These are phyloP conservation scores for Trifolium fragiferum DNA, from an alignment of 306 rosid species.

Conservation along the genomic window DNA sequence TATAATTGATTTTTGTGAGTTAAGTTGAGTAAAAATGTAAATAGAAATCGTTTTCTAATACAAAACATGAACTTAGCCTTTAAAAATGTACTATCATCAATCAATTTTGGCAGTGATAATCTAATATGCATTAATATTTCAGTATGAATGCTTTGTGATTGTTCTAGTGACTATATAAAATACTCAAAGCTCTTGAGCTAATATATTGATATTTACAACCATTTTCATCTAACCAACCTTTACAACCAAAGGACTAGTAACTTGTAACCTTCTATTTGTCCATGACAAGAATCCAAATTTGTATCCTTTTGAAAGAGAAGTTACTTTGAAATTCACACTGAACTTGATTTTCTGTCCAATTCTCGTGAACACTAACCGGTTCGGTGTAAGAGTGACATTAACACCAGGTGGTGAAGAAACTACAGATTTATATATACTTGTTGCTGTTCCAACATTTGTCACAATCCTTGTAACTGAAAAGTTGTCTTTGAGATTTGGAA, in stretches of 20 bases:
- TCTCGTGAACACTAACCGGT: slow-evolving; percentile 56
- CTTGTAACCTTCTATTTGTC: slow-evolving; percentile 58
- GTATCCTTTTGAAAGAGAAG: slow-evolving; percentile 66
- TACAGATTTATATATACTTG: slow-evolving; percentile 56
- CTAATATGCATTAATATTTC: slow-evolving; percentile 32
- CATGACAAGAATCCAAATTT: slow-evolving; percentile 76
- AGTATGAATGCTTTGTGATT: slow-evolving; percentile 33
- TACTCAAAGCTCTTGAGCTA: slow-evolving; percentile 44
- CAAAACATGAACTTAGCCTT: neutral
- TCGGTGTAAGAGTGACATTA: slow-evolving; percentile 66
- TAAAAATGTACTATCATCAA: neutral
- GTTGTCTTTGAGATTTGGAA: slow-evolving; percentile 59
- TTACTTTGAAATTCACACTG: slow-evolving; percentile 67
- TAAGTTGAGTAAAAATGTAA: neutral
- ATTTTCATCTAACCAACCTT: slow-evolving; percentile 55
- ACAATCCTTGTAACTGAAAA: slow-evolving; percentile 66
- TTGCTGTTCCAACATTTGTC: slow-evolving; percentile 72
- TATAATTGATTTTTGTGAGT: too few relatives aligned
- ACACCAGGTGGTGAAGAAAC: slow-evolving; percentile 71
- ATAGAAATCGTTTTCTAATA: neutral
- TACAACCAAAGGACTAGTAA: slow-evolving; percentile 77
- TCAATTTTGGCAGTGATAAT: too few relatives aligned
- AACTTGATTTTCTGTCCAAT: slow-evolving; percentile 67
- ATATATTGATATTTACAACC: slow-evolving; percentile 38
- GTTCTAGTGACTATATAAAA: slow-evolving; percentile 38